Conservation (phyloP, 192 early-diverging fungal genomes). For the Pilobolus umbonatus region DNA sequence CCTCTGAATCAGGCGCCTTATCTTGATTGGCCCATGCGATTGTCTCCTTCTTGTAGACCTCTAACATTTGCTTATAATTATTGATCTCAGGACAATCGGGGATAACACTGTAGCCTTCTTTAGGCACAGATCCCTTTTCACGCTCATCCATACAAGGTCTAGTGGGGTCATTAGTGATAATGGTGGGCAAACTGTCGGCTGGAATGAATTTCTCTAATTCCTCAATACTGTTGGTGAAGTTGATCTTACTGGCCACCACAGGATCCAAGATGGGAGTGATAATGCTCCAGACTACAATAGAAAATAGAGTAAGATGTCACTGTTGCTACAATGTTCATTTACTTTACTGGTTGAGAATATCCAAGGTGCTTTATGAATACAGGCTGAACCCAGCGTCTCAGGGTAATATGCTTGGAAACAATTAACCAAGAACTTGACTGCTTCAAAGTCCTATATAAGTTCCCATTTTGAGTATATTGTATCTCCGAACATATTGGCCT, state of each 20-base stretch:
- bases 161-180: constrained; percentile 47
- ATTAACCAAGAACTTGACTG: constrained; percentile 71
- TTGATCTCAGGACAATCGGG: constrained; percentile 9
- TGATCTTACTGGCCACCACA: constrained; percentile 85
- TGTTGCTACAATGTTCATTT: neutral
- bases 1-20: neutral
- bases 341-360: constrained; percentile 59
- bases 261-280: constrained; percentile 84
- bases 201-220: constrained; percentile 63
- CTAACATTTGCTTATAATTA: constrained; percentile 6
- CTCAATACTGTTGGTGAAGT: constrained; percentile 60
- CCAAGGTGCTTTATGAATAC: constrained; percentile 88
- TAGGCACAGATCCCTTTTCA: neutral
- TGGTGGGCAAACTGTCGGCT: constrained; percentile 48
- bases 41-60: constrained; percentile 6
- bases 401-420: constrained; percentile 90
- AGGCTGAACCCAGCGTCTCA: constrained; percentile 74
- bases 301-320: too few species aligned
- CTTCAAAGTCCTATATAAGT: constrained; percentile 55
- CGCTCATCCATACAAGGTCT: constrained; percentile 4
- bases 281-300: constrained; percentile 74
- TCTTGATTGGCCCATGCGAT: constrained; percentile 6
- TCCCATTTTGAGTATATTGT: neutral
- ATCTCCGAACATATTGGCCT: neutral
- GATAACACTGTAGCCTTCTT: neutral